Conservation (phyloP, 441 rosid genomes). For the Mallotus repandus region DNA sequence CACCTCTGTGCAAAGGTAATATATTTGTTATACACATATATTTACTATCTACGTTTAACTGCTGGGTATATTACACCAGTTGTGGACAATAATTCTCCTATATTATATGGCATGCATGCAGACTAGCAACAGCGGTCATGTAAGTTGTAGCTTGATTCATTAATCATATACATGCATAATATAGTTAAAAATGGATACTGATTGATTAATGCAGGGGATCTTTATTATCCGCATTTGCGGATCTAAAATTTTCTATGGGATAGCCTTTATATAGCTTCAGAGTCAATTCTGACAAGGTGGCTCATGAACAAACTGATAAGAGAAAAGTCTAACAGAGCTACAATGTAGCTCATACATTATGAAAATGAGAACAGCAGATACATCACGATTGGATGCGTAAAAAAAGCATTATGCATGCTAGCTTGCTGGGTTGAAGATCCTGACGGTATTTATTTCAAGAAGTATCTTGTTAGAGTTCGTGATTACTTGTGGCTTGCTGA, state of each 20-base stretch:
- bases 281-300: constrained; percentile 53
- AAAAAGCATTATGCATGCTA: constrained; percentile 49
- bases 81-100: too few relatives aligned
- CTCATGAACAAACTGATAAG: constrained; percentile 47
- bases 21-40: too few relatives aligned
- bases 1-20: constrained; percentile 60
- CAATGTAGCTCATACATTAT: constrained; percentile 54
- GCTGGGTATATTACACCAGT: too few relatives aligned
- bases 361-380: constrained; percentile 57
- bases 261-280: constrained; percentile 37
- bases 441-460: constrained; percentile 43
- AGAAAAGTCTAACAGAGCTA: constrained; percentile 40
- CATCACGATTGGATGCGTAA: constrained; percentile 52
- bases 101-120: too few relatives aligned
- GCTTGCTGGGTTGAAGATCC: constrained; percentile 69
- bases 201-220: constrained; percentile 40
- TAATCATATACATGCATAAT: too few relatives aligned
- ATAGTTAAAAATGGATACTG: too few relatives aligned
- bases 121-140: too few relatives aligned
- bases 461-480: constrained; percentile 49
- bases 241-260: constrained; percentile 54
- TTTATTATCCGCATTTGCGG: constrained; percentile 44
- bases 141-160: too few relatives aligned
- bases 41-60: too few relatives aligned
- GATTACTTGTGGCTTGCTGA: constrained; percentile 67